phyloP scores from a whole-genome alignment of 345 rosid genomes.

The Gossypioides kirkii region DNA sequence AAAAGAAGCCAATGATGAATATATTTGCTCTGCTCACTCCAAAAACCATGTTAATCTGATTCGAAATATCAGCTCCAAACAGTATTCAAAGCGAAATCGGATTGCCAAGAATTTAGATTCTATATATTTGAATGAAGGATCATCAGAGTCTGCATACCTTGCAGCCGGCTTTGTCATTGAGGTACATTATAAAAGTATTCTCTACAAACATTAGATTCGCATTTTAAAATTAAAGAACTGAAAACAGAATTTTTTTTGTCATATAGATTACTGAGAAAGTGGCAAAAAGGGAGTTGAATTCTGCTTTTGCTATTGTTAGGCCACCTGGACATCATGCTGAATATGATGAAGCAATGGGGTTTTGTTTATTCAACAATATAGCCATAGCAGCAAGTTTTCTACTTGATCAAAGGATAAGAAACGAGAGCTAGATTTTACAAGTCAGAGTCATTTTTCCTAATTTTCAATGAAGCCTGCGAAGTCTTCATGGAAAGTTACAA shows the following conservation, averaged over 20 bases:
- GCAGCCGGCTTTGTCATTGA: conserved; percentile 88
- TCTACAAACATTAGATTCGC: not conserved
- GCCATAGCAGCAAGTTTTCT: conserved; percentile 76
- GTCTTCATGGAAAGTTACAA: not conserved
- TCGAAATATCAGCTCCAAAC: conserved; percentile 55
- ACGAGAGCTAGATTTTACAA: conserved; percentile 29
- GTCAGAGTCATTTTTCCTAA: not conserved
- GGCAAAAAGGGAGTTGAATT: conserved; percentile 73
- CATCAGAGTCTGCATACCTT: conserved; percentile 79
- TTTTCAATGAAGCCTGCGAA: not conserved
- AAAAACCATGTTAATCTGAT: conserved; percentile 57
- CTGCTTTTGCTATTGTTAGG: conserved; percentile 86
- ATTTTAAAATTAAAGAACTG: not conserved
- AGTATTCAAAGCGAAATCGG: conserved; percentile 40
- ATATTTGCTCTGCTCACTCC: conserved; percentile 56
- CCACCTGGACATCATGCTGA: conserved; percentile 99
- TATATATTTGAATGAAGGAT: conserved; percentile 73
- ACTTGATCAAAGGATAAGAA: conserved; percentile 58
- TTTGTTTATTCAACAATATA: conserved; percentile 91
- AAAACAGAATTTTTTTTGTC: not conserved
- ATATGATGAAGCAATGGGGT: conserved; percentile 77
- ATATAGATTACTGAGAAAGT: conserved; percentile 63
- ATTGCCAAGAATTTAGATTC: conserved; percentile 63
- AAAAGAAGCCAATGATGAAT: conserved; percentile 60
- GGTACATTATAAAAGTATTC: conserved; percentile 31